These are phyloP conservation scores for Tuber magnatum DNA, from an alignment of 495 filamentous ascomycete species.

Conservation along the genomic window DNA sequence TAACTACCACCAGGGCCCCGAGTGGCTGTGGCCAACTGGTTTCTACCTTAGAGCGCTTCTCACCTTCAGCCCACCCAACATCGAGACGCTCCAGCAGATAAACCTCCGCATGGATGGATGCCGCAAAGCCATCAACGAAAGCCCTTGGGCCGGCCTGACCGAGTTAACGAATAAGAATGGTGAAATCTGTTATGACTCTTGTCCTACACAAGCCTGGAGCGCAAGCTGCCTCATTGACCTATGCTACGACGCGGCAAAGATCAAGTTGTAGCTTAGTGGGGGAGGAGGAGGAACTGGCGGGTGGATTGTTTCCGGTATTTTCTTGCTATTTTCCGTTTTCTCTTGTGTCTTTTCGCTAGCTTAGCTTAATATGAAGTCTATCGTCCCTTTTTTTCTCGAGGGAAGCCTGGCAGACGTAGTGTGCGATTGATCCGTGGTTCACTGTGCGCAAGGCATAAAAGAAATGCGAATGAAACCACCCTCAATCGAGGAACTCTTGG, in stretches of 20 bases:
- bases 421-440: background rate
- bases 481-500: background rate
- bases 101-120: conserved; percentile 74
- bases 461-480: background rate
- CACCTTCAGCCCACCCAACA: conserved; percentile 75
- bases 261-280: conserved; percentile 37
- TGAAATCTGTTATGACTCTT: conserved; percentile 75
- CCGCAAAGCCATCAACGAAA: conserved; percentile 66
- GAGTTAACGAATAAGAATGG: conserved; percentile 90
- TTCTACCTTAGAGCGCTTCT: conserved; percentile 88
- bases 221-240: conserved; percentile 88
- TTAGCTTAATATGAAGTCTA: background rate
- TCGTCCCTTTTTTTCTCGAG: background rate
- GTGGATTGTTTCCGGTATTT: conserved; percentile 10
- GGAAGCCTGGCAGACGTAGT: background rate
- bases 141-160: conserved; percentile 83
- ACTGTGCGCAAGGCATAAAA: background rate
- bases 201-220: conserved; percentile 92
- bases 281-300: background rate
- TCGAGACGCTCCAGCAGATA: conserved; percentile 89
- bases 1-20: conserved; percentile 97
- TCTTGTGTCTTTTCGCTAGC: background rate
- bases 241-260: conserved; percentile 73
- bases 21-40: conserved; percentile 98
- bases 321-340: background rate